phyloP scores from a whole-genome alignment of 2,329 filamentous ascomycete species.

The Trichoderma citrinoviride region DNA sequence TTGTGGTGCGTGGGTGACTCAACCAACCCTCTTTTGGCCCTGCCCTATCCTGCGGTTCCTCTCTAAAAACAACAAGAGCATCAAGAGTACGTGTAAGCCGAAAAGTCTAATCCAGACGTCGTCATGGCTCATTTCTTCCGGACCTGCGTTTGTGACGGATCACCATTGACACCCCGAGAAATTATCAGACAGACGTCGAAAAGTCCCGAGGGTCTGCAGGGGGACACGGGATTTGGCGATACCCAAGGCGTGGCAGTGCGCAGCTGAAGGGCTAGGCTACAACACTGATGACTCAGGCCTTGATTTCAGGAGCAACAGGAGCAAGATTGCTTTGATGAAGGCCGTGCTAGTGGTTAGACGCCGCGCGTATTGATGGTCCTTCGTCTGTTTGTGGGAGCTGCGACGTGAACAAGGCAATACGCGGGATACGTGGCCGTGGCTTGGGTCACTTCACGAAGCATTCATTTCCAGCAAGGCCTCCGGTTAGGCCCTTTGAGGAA shows the following conservation, averaged over 20 bases:
- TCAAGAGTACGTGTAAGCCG: neutral
- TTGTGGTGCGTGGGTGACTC: constrained; percentile 3
- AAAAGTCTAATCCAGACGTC: constrained; percentile 14
- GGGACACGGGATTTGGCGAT: constrained; percentile 1
- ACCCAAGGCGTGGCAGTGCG: constrained; percentile 20
- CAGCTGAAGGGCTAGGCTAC: constrained; percentile 20
- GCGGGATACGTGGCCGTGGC: neutral
- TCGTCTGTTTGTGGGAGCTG: neutral
- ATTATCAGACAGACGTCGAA: constrained; percentile 4
- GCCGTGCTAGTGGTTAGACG: neutral
- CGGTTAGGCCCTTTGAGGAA: constrained; percentile 10
- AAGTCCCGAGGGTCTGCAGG: neutral
- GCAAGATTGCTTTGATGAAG: neutral
- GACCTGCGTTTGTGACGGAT: constrained; percentile 2
- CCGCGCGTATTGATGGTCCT: neutral
- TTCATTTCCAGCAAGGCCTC: constrained; percentile 17
- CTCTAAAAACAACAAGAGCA: neutral
- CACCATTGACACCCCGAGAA: neutral
- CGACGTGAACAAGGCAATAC: neutral
- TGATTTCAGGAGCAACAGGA: constrained; percentile 2
- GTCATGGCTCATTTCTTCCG: constrained; percentile 13
- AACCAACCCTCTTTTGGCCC: constrained; percentile 5
- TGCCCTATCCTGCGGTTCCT: neutral
- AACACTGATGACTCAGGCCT: constrained; percentile 19
- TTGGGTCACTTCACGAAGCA: neutral